phyloP scores from a whole-genome alignment of 768 basidiomycete species.

The Lanmaoa rubissima region DNA sequence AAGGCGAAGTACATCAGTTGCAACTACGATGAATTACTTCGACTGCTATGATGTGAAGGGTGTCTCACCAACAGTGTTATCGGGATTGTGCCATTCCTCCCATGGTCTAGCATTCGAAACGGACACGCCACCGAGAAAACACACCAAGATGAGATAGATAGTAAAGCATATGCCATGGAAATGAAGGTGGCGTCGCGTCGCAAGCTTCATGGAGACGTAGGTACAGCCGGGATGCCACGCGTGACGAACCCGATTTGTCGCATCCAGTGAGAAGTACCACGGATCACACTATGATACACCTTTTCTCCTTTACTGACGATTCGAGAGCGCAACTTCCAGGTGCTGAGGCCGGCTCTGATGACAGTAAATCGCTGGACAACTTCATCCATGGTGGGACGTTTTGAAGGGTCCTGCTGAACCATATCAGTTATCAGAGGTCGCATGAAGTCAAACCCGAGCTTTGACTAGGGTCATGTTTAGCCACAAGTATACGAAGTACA shows the following conservation, averaged over 20 bases:
- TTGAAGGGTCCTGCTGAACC: slow-evolving; percentile 35
- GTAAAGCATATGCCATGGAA: not conserved
- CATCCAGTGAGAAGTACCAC: slow-evolving; percentile 22
- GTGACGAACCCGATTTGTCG: slow-evolving; percentile 20
- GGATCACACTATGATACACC: not conserved
- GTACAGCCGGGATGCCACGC: slow-evolving; percentile 19
- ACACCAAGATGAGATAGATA: not conserved
- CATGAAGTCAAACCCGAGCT: slow-evolving; percentile 31
- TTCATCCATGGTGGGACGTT: slow-evolving; percentile 39
- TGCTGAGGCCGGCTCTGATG: slow-evolving; percentile 19
- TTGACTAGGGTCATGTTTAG: not conserved
- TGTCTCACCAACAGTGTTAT: not conserved
- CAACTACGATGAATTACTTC: too few species aligned
- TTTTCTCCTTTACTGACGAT: slow-evolving; percentile 7
- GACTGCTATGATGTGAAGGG: not conserved
- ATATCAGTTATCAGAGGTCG: slow-evolving; percentile 35
- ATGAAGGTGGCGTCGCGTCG: not conserved
- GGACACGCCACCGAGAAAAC: not conserved
- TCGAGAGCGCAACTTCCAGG: slow-evolving; percentile 31
- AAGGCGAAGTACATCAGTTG: not conserved
- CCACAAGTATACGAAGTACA: not conserved
- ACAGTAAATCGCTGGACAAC: slow-evolving; percentile 32
- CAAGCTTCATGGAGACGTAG: not conserved
- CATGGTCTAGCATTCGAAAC: not conserved
- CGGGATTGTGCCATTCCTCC: not conserved